Percentiles rank a stretch among this genome's conserved stretches.
Conservation (phyloP, 805 yeast species). For the Yamadazyma sp. region DNA sequence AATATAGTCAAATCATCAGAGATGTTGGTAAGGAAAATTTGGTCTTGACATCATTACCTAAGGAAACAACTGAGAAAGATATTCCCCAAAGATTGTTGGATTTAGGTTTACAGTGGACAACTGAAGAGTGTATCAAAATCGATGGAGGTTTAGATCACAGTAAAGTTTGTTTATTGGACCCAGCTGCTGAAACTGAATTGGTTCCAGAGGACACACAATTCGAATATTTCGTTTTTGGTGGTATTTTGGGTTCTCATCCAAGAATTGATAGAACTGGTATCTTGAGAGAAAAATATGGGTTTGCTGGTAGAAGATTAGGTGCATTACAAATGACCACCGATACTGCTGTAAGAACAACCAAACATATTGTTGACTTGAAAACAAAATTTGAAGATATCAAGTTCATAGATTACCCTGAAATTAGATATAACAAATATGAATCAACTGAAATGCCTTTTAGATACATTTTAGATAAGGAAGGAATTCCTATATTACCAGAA, state of each 20-base stretch:
- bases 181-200: conserved; percentile 75
- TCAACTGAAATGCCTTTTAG: conserved; percentile 98
- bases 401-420: conserved; percentile 92
- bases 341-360: conserved; percentile 92
- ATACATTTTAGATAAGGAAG: conserved; percentile 63
- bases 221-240: conserved; percentile 94
- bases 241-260: conserved; percentile 93
- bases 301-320: conserved; percentile 85
- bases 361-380: conserved; percentile 62
- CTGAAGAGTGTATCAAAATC: conserved; percentile 60
- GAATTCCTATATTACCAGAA: conserved; percentile 80
- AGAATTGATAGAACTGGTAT: conserved; percentile 92
- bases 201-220: conserved; percentile 68
- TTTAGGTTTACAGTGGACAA: conserved; percentile 79
- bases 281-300: conserved; percentile 73
- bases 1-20: conserved; percentile 74
- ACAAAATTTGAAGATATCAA: conserved; percentile 65
- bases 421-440: conserved; percentile 81
- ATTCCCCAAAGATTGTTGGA: conserved; percentile 61
- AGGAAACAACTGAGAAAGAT: conserved; percentile 52
- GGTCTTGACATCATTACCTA: conserved; percentile 72
- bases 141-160: conserved; percentile 44
- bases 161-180: conserved; percentile 82
- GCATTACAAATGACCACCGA: conserved; percentile 95
- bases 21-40: conserved; percentile 81